Conservation (phyloP, 768 basidiomycete species). For the Fomitopsis pulvina region DNA sequence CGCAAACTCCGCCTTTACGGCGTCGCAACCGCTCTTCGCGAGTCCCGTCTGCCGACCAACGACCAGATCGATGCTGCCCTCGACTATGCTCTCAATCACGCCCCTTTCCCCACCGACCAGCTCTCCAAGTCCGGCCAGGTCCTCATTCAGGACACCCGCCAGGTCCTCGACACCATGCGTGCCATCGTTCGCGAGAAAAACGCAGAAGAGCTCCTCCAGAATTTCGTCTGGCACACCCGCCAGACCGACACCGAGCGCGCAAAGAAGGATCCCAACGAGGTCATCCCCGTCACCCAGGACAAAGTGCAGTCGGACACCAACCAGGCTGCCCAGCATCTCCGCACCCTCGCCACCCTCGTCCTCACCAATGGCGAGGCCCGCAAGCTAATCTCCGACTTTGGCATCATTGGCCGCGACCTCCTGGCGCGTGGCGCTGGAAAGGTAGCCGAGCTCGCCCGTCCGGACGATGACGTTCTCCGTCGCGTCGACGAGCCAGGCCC, state of each 20-base stretch:
- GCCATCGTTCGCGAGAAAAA: slow-evolving; percentile 78
- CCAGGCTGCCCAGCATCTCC: slow-evolving; percentile 75
- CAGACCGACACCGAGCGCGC: slow-evolving; percentile 39
- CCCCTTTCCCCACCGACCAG: slow-evolving; percentile 53
- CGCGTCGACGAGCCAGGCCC: slow-evolving; percentile 66
- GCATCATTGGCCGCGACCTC: slow-evolving; percentile 75
- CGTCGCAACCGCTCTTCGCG: slow-evolving; percentile 72
- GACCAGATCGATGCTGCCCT: slow-evolving; percentile 71
- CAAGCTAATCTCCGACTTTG: slow-evolving; percentile 78
- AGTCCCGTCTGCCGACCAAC: slow-evolving; percentile 79
- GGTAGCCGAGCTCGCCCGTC: slow-evolving; percentile 62
- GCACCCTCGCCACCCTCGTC: slow-evolving; percentile 80
- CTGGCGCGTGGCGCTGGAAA: slow-evolving; percentile 63
- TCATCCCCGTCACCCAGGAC: slow-evolving; percentile 40
- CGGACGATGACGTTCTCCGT: slow-evolving; percentile 51
- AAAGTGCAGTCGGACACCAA: slow-evolving; percentile 24
- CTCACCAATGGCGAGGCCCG: slow-evolving; percentile 91
- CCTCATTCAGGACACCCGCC: slow-evolving; percentile 66
- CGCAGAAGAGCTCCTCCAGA: slow-evolving; percentile 87
- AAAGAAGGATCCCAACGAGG: slow-evolving; percentile 35
- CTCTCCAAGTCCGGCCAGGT: slow-evolving; percentile 73
- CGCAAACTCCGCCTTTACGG: slow-evolving; percentile 82
- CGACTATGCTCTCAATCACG: slow-evolving; percentile 49
- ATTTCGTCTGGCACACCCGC: slow-evolving; percentile 79
- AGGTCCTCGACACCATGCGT: slow-evolving; percentile 71